Conservation (phyloP, 345 rosid species). For the Trapa bicornis region DNA sequence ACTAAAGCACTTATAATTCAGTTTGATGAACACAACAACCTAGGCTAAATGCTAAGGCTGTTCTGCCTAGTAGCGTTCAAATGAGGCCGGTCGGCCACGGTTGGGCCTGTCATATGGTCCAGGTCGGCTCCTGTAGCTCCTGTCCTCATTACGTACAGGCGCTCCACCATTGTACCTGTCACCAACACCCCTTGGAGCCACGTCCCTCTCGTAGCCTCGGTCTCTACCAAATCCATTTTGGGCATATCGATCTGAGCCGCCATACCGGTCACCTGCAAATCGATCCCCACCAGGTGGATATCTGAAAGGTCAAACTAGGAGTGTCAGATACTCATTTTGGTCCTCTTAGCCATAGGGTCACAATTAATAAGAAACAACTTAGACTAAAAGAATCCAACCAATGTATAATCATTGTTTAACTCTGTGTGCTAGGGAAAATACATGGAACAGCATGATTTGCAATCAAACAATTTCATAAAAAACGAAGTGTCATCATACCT, state of each 20-base stretch:
- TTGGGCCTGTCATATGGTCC: slow-evolving; percentile 77
- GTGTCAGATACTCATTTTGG: background rate
- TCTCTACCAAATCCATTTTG: slow-evolving; percentile 58
- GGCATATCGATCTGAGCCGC: slow-evolving; percentile 63
- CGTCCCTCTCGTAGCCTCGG: slow-evolving; percentile 64
- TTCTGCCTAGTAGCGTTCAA: slow-evolving; percentile 50
- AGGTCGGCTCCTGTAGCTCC: slow-evolving; percentile 59
- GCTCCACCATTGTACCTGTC: slow-evolving; percentile 74
- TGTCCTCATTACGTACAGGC: slow-evolving; percentile 46
- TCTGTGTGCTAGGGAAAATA: background rate
- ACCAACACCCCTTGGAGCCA: slow-evolving; percentile 40
- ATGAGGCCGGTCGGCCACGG: slow-evolving; percentile 57
- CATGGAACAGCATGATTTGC: background rate
- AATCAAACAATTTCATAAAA: background rate
- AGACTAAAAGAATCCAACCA: background rate
- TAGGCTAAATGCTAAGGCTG: background rate
- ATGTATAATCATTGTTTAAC: background rate
- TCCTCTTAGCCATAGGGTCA: background rate
- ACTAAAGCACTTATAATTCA: background rate
- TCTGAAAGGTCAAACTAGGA: slow-evolving; percentile 28
- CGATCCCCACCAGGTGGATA: slow-evolving; percentile 62
- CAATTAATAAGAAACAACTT: background rate
- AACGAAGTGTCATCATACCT: slow-evolving; percentile 31
- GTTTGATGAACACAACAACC: background rate
- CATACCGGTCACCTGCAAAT: slow-evolving; percentile 53